Conservation (phyloP, 257 asterid genomes). For the Solanum clarkiae region DNA sequence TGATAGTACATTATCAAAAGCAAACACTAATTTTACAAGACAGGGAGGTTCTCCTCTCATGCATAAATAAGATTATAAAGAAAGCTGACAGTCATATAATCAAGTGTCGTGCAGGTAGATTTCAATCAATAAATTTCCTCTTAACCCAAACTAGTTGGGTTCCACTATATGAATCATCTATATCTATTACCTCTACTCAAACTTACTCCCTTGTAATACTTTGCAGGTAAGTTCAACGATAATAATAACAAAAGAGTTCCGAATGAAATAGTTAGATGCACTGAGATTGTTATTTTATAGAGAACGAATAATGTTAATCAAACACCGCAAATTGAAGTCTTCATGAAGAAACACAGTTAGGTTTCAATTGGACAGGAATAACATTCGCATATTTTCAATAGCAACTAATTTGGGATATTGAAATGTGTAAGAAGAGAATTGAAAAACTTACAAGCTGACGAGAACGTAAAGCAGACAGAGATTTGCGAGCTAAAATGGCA, state of each 20-base stretch:
- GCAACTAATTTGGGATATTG: not conserved
- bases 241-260: not conserved
- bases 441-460: conserved; percentile 48
- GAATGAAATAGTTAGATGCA: not conserved
- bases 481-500: conserved; percentile 61
- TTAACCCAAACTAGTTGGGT: not conserved
- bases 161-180: not conserved
- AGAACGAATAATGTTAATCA: not conserved
- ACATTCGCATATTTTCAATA: not conserved
- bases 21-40: not conserved
- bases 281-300: not conserved
- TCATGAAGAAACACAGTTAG: not conserved
- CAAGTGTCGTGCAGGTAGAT: not conserved
- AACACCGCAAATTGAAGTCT: not conserved
- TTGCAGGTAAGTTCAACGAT: not conserved
- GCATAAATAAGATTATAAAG: not conserved
- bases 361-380: not conserved
- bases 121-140: not conserved
- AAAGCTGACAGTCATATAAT: not conserved
- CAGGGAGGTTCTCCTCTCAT: not conserved
- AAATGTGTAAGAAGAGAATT: not conserved
- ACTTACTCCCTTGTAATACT: not conserved
- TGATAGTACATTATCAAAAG: not conserved
- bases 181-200: not conserved
- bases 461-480: conserved; percentile 52